phyloP scores from a whole-genome alignment of 2,329 filamentous ascomycete genomes.

The Sclerotinia spermophila region DNA sequence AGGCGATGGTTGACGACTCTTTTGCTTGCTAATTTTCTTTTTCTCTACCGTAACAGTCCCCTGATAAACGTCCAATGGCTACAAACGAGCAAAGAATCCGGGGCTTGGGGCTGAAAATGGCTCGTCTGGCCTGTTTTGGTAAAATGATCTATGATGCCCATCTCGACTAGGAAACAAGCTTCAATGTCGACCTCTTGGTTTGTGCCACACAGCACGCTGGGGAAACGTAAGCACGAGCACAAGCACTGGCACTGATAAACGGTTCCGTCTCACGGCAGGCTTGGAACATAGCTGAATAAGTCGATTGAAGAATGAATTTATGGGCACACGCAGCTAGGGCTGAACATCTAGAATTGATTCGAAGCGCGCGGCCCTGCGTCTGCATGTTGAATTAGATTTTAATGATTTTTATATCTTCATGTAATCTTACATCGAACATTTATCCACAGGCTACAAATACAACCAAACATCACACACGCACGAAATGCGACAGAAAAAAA shows the following conservation, averaged over 20 bases:
- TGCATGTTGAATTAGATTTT: background rate
- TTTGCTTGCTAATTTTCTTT: background rate
- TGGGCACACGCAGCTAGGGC: conserved; percentile 14
- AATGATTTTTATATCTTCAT: background rate
- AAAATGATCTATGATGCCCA: background rate
- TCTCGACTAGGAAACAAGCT: conserved; percentile 14
- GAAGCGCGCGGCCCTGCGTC: conserved; percentile 19
- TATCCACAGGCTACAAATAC: background rate
- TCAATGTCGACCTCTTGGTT: conserved; percentile 11
- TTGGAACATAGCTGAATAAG: conserved; percentile 16
- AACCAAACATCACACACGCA: conserved; percentile 1
- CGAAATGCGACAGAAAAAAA: background rate
- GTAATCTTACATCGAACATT: background rate
- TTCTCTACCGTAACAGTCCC: background rate
- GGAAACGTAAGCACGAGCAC: conserved; percentile 6
- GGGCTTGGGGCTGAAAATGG: conserved; percentile 19
- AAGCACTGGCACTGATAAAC: background rate
- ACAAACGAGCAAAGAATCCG: background rate
- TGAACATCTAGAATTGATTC: conserved; percentile 6
- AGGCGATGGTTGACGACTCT: background rate
- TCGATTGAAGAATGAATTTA: background rate
- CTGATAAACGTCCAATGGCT: background rate
- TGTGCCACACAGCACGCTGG: conserved; percentile 2
- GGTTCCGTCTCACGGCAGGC: conserved; percentile 12
- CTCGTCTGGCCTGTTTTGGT: conserved; percentile 16